Base-by-base conservation (phyloP, 352 stramenopile species). In the Phytophthora lateralis region DNA sequence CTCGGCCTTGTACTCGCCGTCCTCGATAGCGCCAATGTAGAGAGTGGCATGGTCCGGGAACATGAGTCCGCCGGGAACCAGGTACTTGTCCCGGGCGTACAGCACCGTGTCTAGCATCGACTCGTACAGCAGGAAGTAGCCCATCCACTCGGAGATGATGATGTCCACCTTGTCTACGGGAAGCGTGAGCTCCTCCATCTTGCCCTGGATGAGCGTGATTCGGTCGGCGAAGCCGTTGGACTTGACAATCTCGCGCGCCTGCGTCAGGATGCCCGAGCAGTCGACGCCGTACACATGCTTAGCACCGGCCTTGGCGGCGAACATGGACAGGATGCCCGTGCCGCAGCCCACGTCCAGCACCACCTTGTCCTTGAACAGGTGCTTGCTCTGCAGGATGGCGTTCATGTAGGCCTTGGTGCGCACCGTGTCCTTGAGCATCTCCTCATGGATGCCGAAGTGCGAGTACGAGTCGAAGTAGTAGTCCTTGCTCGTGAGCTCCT, bases 91-190 rank as follows among this genome's bases (percentile, higher is more conserved):
- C 12, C 96, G 78, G n/a, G 96, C 96, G 72, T 90, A 98, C 15
- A 99, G 74, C 5, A 99, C 96, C 20, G 95, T 98, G 65, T 99
- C 95, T 24, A 99, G 80, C 97, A 99, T 99, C 42, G 89, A 98
- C 77, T 99, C 96, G 72, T 99, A 99, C 3, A 99, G 75, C 20
- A 99, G 68, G 66, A 98, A 98, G 76, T 99, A 99, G 48, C 96
- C 96, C 96, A 99, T 99, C 96, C 97, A 99, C 78, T 99, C 96
- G n/a, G 89, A 98, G 45, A 99, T 96, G 70, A 99, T 98, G 55
- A 99, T 98, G 77, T 99, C 96, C 15, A 99, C 93, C 37, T 97
- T 82, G 35, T 91, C 73, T 30, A 98, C 91, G 1, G 96, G 96
- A 3, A 99, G 76, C 45, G 93, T 82, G 17, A 97, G 78, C 57